Conservation (phyloP, 495 filamentous ascomycete genomes). For the Neurospora sp. region DNA sequence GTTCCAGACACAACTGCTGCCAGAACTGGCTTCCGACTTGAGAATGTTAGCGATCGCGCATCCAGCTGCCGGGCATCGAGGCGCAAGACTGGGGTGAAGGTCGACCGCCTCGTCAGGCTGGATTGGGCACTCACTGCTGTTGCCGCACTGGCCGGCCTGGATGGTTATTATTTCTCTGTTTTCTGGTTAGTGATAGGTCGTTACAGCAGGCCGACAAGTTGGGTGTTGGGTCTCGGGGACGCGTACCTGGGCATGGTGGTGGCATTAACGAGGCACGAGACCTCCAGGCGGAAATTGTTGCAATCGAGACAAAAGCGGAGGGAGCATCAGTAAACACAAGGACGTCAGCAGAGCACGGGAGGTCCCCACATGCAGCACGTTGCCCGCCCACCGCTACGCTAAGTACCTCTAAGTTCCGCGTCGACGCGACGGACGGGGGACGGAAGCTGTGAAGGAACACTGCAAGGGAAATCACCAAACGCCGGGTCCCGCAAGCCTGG, state of each 20-base stretch:
- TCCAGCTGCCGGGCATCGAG: not conserved
- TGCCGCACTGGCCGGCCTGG: slow-evolving; percentile 98
- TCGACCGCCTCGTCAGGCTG: not conserved
- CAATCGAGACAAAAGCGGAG: not conserved
- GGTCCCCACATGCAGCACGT: not conserved
- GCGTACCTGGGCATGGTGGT: slow-evolving; percentile 41
- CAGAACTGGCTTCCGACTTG: slow-evolving; percentile 89
- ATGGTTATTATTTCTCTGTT: slow-evolving; percentile 98
- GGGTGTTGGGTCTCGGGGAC: not conserved
- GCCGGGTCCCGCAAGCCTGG: not conserved
- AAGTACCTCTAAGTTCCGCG: not conserved
- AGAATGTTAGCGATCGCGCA: slow-evolving; percentile 3
- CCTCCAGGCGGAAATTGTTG: not conserved
- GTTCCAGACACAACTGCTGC: slow-evolving; percentile 95
- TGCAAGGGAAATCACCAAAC: not conserved
- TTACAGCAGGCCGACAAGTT: not conserved
- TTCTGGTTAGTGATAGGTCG: not conserved
- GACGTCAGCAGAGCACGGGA: not conserved
- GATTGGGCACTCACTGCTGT: slow-evolving; percentile 64
- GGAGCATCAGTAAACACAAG: not conserved
- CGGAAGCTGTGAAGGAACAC: not conserved
- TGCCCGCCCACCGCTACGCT: not conserved
- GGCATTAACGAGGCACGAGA: slow-evolving; percentile 15
- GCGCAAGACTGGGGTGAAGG: not conserved
- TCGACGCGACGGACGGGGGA: not conserved